Conservation (phyloP, 177 flowering plant species). For the Vitis hybrid region DNA sequence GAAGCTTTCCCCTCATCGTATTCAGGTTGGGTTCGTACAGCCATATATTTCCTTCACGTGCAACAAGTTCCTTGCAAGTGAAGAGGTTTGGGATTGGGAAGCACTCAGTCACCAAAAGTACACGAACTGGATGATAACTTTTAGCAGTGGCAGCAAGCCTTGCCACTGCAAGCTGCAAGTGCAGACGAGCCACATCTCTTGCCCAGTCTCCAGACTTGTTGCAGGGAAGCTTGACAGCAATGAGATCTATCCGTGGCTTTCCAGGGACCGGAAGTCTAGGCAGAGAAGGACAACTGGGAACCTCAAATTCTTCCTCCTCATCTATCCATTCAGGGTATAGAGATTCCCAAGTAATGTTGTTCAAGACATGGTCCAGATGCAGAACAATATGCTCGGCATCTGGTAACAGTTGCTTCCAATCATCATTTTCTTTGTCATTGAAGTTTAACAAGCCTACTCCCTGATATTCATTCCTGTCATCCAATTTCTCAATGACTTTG, state of each 20-base stretch:
- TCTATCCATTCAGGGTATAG: conserved; percentile 95
- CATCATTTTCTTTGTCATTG: conserved; percentile 54
- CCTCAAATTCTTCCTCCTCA: conserved; percentile 87
- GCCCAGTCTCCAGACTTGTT: conserved; percentile 58
- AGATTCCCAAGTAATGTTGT: conserved; percentile 75
- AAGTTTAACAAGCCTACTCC: conserved; percentile 81
- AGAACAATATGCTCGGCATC: conserved; percentile 53
- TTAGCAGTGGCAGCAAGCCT: conserved; percentile 63
- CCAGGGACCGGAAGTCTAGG: conserved; percentile 46
- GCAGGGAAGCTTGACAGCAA: conserved; percentile 92
- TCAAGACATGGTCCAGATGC: conserved; percentile 43
- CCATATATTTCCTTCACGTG: conserved; percentile 66
- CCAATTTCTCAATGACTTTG: conserved; percentile 34
- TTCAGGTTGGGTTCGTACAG: conserved; percentile 64
- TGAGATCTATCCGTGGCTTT: conserved; percentile 63
- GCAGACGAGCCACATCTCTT: conserved; percentile 85
- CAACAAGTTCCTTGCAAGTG: conserved; percentile 70
- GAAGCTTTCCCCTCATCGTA: conserved; percentile 58
- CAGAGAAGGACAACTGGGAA: conserved; percentile 72
- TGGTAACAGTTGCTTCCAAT: conserved; percentile 60
- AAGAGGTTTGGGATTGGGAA: conserved; percentile 85
- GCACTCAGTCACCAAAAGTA: conserved; percentile 73
- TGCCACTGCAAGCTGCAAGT: conserved; percentile 84
- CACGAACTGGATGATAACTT: conserved; percentile 48
- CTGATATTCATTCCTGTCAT: conserved; percentile 39